A percentile compares a stretch with the other conserved stretches of the same genome.
These are phyloP conservation scores for Hansenula lynferdii DNA, from an alignment of 1,139 yeast genomes.

Conservation along the genomic window DNA sequence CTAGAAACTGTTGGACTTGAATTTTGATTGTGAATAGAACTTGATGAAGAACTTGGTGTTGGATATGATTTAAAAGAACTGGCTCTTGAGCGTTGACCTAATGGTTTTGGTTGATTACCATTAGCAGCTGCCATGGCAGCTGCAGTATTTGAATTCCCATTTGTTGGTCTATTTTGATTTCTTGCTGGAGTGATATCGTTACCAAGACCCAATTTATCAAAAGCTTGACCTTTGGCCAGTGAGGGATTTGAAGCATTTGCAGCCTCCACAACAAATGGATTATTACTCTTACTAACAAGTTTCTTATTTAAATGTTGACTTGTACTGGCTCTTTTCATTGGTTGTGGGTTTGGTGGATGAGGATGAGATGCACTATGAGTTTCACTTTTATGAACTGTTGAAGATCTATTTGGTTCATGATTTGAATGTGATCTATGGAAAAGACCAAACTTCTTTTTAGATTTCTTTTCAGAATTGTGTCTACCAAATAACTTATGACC, in stretches of 20 bases:
- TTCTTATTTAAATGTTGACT: neutral
- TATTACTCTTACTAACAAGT: too few species aligned
- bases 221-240: slow-evolving; percentile 7
- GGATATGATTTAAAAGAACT: slow-evolving; percentile 13
- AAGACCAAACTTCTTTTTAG: neutral
- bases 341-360: neutral
- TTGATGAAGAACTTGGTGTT: slow-evolving; percentile 19
- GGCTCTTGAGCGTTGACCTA: slow-evolving; percentile 12
- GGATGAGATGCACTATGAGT: neutral
- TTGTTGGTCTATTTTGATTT: too few species aligned
- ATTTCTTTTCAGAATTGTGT: too few species aligned
- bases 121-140: slow-evolving; percentile 2
- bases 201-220: slow-evolving; percentile 19
- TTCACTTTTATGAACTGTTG: slow-evolving; percentile 1
- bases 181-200: slow-evolving; percentile 23
- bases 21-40: slow-evolving; percentile 8
- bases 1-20: slow-evolving; percentile 19
- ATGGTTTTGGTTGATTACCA: too few species aligned
- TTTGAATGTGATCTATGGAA: slow-evolving; percentile 4
- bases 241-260: slow-evolving; percentile 1
- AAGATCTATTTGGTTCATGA: slow-evolving; percentile 1
- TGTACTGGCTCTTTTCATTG: slow-evolving; percentile 1
- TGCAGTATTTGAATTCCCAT: neutral
- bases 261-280: too few species aligned
- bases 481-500: too few species aligned